phyloP scores from a whole-genome alignment of 1,284 basidiomycete genomes.

The Moesziomyces aphidis region DNA sequence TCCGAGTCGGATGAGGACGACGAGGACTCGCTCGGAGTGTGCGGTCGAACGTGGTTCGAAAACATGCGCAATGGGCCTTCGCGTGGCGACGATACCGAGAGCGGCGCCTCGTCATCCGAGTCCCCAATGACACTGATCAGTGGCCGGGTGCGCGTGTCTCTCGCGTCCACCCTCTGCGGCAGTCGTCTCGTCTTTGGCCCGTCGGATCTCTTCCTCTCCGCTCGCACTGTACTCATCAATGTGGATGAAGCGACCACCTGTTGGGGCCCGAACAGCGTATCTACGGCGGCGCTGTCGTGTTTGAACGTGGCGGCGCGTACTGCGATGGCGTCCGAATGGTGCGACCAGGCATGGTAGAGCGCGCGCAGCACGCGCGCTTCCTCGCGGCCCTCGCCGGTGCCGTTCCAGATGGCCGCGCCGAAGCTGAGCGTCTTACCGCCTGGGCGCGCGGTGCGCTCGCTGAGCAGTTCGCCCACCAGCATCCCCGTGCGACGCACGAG shows the following conservation, averaged over 20 bases:
- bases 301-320: not conserved
- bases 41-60: not conserved
- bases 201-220: not conserved
- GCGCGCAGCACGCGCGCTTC: constrained; percentile 58
- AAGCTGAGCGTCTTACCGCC: constrained; percentile 77
- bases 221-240: too few species aligned
- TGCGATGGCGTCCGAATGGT: not conserved
- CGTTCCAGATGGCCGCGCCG: constrained; percentile 80
- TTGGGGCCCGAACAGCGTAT: too few species aligned
- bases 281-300: too few species aligned
- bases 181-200: constrained; percentile 13
- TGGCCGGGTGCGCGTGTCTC: not conserved
- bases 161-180: constrained; percentile 12
- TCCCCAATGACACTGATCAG: constrained; percentile 39
- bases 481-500: constrained; percentile 89
- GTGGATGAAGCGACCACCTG: too few species aligned
- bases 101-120: constrained; percentile 11
- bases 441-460: constrained; percentile 13
- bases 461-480: constrained; percentile 80
- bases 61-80: constrained; percentile 13
- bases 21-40: constrained; percentile 6
- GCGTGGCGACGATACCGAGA: not conserved
- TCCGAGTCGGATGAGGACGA: constrained; percentile 24
- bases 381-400: constrained; percentile 75
- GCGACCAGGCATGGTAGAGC: constrained; percentile 24